phyloP scores from a whole-genome alignment of 176 grass and related monocot species.

The Zizania latifolia region DNA sequence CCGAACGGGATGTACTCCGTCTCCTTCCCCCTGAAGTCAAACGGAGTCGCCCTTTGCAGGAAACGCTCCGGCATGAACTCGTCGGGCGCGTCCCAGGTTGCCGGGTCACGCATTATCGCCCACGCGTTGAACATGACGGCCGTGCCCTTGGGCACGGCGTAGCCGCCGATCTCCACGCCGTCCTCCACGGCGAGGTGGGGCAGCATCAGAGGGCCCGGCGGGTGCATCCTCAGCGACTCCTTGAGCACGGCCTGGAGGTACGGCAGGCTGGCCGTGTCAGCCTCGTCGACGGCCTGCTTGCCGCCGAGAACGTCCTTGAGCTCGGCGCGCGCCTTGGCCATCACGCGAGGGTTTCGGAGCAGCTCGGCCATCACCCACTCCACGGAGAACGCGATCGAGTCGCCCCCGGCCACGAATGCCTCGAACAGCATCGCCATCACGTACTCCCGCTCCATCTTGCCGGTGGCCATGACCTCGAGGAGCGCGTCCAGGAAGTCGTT shows the following conservation, averaged over 20 bases:
- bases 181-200: conserved; percentile 25
- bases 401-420: conserved; percentile 26
- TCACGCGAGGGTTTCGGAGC: conserved; percentile 22
- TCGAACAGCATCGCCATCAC: conserved; percentile 16
- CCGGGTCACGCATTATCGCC: conserved; percentile 32
- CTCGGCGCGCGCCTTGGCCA: conserved; percentile 35
- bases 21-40: conserved; percentile 17
- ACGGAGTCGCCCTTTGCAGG: background rate
- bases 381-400: conserved; percentile 14
- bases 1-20: conserved; percentile 40
- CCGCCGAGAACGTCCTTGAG: background rate
- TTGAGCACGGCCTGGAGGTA: conserved; percentile 34
- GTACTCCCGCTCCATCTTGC: background rate
- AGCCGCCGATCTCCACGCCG: conserved; percentile 29
- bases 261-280: conserved; percentile 3
- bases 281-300: background rate
- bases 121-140: conserved; percentile 26
- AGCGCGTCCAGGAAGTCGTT: conserved; percentile 40
- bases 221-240: conserved; percentile 43
- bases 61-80: conserved; percentile 43
- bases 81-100: conserved; percentile 19
- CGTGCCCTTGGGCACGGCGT: conserved; percentile 12
- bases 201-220: conserved; percentile 1
- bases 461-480: conserved; percentile 9
- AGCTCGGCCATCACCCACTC: conserved; percentile 52